phyloP scores from a whole-genome alignment of 768 basidiomycete species.

The Xerocomus potaroensis region DNA sequence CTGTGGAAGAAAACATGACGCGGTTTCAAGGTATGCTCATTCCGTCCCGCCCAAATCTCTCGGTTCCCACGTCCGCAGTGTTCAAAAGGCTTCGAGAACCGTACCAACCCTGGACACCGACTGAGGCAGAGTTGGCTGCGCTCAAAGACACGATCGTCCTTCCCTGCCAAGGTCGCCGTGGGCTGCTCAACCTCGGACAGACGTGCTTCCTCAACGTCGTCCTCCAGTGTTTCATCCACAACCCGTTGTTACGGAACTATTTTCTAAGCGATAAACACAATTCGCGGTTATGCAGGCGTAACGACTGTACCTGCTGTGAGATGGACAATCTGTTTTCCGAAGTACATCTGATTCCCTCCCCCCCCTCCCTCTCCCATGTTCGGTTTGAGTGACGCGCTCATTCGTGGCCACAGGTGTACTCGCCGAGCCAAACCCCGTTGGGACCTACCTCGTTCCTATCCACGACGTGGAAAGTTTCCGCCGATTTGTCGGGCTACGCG shows the following conservation, averaged over 20 bases:
- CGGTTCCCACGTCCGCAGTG: constrained; percentile 21
- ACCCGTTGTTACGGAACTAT: constrained; percentile 83
- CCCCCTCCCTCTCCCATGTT: too few relatives aligned
- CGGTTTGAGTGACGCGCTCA: too few relatives aligned
- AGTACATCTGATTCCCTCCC: too few relatives aligned
- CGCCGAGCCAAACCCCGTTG: constrained; percentile 55
- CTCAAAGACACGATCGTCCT: constrained; percentile 49
- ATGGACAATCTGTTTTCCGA: constrained; percentile 86
- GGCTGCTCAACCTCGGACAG: constrained; percentile 83
- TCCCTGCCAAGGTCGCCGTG: constrained; percentile 85
- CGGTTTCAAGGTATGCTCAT: constrained; percentile 42
- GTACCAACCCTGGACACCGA: constrained; percentile 49
- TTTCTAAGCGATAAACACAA: constrained; percentile 93
- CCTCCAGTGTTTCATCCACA: constrained; percentile 84
- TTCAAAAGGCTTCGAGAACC: constrained; percentile 41
- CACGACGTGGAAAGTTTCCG: constrained; percentile 73
- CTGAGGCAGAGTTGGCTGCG: constrained; percentile 35
- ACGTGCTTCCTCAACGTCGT: constrained; percentile 95
- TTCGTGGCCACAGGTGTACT: constrained; percentile 62
- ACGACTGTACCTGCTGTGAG: constrained; percentile 85
- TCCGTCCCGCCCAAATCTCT: background rate
- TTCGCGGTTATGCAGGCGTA: constrained; percentile 57
- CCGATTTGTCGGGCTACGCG: constrained; percentile 85
- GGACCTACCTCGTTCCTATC: constrained; percentile 82
- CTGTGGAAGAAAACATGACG: constrained; percentile 57